phyloP scores from a whole-genome alignment of 371 early-diverging fungal species.

The Quaeritorhiza haematococci region DNA sequence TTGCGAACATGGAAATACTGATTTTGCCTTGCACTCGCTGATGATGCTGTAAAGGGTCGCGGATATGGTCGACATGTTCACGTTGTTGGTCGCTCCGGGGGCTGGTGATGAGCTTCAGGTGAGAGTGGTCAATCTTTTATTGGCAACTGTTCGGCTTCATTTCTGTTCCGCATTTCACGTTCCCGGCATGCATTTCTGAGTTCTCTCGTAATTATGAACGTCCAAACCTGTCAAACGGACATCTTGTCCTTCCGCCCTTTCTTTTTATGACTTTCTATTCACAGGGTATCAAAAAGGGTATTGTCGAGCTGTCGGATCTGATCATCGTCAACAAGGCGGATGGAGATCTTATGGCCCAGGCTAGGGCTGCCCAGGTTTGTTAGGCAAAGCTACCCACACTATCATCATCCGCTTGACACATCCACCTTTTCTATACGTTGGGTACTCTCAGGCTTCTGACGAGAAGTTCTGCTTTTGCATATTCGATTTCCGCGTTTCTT shows the following conservation, averaged over 20 bases:
- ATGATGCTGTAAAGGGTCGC: constrained; percentile 60
- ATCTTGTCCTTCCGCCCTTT: too few species aligned
- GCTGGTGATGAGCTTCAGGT: constrained; percentile 71
- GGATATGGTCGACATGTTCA: constrained; percentile 80
- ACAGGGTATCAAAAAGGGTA: constrained; percentile 76
- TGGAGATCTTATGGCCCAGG: constrained; percentile 59
- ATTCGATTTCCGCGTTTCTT: not conserved
- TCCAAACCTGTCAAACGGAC: too few species aligned
- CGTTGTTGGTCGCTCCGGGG: constrained; percentile 53
- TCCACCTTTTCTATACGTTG: not conserved
- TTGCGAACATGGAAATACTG: too few species aligned
- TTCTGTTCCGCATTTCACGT: not conserved
- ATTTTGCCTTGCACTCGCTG: too few species aligned
- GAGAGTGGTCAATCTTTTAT: too few species aligned
- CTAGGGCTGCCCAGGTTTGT: constrained; percentile 47
- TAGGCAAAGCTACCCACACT: too few species aligned
- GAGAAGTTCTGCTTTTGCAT: too few species aligned
- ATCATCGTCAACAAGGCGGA: constrained; percentile 76
- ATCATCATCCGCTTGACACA: not conserved
- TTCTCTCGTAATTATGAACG: too few species aligned
- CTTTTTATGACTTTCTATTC: constrained; percentile 12
- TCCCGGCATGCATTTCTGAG: not conserved
- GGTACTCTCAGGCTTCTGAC: not conserved
- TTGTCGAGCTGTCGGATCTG: constrained; percentile 73
- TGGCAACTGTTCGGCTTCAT: too few species aligned